Conservation (phyloP, 306 rosid species). For the Vigna unguiculata region DNA sequence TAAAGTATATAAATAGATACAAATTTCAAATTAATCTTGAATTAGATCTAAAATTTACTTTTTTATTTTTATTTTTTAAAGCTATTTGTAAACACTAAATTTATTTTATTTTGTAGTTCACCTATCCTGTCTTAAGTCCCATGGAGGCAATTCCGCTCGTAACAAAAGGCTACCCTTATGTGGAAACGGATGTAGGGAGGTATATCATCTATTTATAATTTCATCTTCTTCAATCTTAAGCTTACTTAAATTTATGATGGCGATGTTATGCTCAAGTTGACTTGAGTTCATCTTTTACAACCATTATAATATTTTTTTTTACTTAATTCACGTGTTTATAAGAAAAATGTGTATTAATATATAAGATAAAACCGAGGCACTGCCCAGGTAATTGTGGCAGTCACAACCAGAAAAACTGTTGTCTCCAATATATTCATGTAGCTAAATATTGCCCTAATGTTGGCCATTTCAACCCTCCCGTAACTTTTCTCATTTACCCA, state of each 20-base stretch:
- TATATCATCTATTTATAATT: constrained; percentile 31
- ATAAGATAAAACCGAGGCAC: too few relatives aligned
- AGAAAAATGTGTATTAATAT: too few relatives aligned
- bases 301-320: not conserved
- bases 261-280: constrained; percentile 10
- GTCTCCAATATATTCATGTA: too few relatives aligned
- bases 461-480: too few relatives aligned
- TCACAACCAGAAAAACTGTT: too few relatives aligned
- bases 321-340: not conserved
- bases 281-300: not conserved
- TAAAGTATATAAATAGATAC: too few relatives aligned
- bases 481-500: too few relatives aligned
- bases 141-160: constrained; percentile 37
- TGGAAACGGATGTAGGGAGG: constrained; percentile 70
- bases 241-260: constrained; percentile 3
- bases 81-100: not conserved
- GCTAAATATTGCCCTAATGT: too few relatives aligned
- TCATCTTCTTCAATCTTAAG: constrained; percentile 10
- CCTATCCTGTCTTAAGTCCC: constrained; percentile 49
- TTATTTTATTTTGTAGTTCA: constrained; percentile 58
- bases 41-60: too few relatives aligned
- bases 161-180: constrained; percentile 51
- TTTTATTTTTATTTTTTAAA: too few relatives aligned
- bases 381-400: too few relatives aligned
- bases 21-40: too few relatives aligned